Base-by-base conservation (phyloP, 2,329 filamentous ascomycete genomes). In the Colletotrichum navitas region DNA sequence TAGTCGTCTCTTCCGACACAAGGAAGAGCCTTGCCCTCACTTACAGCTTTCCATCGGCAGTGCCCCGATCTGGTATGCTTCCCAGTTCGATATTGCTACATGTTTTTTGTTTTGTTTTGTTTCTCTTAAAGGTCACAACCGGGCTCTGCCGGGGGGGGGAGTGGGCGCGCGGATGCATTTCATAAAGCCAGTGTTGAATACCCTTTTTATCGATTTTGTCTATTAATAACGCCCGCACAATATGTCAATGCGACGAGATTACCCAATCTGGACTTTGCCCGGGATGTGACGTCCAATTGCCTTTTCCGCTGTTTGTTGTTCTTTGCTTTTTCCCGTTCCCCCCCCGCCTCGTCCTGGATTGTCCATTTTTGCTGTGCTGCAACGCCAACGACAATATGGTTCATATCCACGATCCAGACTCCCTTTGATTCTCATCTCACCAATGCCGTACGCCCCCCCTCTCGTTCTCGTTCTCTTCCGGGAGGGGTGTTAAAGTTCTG, bases 241-340 rank as follows among this genome's bases (percentile, higher is more conserved):
- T 26, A 18, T 59, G 68, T 68, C 58, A 71, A 68, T 54, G 58
- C 68, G 68, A 71, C 26, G 64, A 71, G 68, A 71, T 71, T 71
- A n/a, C 68, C 64, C 51, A 63, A 68, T 45, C 32, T 63, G 64
- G 64, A 62, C 21, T 12, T 43, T 24, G 64, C 59, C 68, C 68
- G 64, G 68, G 68, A 63, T 68, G 43, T 6, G n/a, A 71, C 59
- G 64, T 45, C 64, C 56, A 70, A 59, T 71, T 10, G 24, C 45
- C 26, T 71, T 60, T 71, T 49, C 66, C 39, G 43, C 26, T 63
- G 59, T 68, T 71, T 63, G 52, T 68, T n/a, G 21, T 47, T 47
- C 3, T 63, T 71, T 68, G 64, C 64, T 71, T 71, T 71, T 68
- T 63, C 26, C 43, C 11, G 7, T 7, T 14, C 18, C 26, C 49